Conservation (phyloP, 2,329 filamentous ascomycete genomes). For the Fonsecaea nubica region DNA sequence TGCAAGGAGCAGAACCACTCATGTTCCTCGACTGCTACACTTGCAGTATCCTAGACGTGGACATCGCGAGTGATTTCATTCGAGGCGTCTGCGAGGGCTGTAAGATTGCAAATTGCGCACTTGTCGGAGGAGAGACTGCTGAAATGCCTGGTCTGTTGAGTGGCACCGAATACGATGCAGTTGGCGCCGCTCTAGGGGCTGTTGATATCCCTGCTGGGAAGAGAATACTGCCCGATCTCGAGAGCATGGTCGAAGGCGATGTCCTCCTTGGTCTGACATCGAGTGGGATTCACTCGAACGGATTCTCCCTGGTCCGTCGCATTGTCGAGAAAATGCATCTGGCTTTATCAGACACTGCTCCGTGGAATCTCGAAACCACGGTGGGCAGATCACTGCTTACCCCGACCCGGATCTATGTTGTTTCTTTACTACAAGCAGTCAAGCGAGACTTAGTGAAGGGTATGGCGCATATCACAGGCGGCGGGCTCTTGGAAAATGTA, state of each 20-base stretch:
- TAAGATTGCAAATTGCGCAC: constrained; percentile 79
- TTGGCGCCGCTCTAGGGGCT: constrained; percentile 86
- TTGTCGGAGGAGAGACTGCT: constrained; percentile 96
- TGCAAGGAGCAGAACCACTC: constrained; percentile 91
- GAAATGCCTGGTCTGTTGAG: constrained; percentile 98
- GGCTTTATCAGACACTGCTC: constrained; percentile 72
- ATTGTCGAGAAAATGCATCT: constrained; percentile 78
- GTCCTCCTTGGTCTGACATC: constrained; percentile 85
- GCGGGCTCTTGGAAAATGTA: constrained; percentile 90
- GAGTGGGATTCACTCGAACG: constrained; percentile 91
- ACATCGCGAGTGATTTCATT: constrained; percentile 82
- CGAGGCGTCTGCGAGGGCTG: constrained; percentile 89
- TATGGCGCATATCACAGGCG: constrained; percentile 95
- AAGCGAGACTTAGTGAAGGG: constrained; percentile 77
- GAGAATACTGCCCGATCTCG: constrained; percentile 75
- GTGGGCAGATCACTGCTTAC: constrained; percentile 81
- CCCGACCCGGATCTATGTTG: constrained; percentile 93
- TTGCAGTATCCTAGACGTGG: constrained; percentile 83
- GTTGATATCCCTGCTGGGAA: constrained; percentile 63
- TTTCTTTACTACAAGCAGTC: constrained; percentile 71
- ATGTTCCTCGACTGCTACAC: constrained; percentile 99
- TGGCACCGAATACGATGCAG: constrained; percentile 88
- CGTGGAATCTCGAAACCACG: constrained; percentile 68
- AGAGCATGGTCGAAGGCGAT: constrained; percentile 80
- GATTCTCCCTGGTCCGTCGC: constrained; percentile 93